phyloP scores from a whole-genome alignment of 495 filamentous ascomycete genomes.

The Pseudevernia furfuracea region DNA sequence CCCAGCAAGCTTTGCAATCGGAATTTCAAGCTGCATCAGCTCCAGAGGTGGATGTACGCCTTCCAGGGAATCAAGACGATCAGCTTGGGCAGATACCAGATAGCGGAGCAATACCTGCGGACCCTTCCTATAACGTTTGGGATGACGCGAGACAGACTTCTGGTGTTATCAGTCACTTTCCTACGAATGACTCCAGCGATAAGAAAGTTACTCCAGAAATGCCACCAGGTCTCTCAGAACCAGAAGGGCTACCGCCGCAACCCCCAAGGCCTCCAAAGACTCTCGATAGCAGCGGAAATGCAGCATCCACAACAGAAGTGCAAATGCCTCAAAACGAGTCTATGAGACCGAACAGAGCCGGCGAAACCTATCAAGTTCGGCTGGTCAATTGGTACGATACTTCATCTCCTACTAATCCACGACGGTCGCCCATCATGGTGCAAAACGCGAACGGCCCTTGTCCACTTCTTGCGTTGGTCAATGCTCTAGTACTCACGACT shows the following conservation, averaged over 20 bases:
- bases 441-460: slow-evolving; percentile 95
- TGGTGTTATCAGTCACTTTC: not conserved
- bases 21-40: not conserved
- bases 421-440: slow-evolving; percentile 69
- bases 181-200: not conserved
- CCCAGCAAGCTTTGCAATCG: not conserved
- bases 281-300: not conserved
- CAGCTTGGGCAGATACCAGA: not conserved
- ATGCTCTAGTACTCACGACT: slow-evolving; percentile 78
- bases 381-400: slow-evolving; percentile 56
- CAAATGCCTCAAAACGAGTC: slow-evolving; percentile 35
- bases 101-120: not conserved
- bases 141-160: not conserved
- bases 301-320: slow-evolving; percentile 6
- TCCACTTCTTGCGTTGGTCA: slow-evolving; percentile 86
- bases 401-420: slow-evolving; percentile 34
- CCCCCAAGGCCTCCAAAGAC: slow-evolving; percentile 9
- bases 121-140: not conserved
- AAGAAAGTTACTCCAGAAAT: not conserved
- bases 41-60: not conserved
- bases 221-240: not conserved
- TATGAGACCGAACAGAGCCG: slow-evolving; percentile 37
- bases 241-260: not conserved
- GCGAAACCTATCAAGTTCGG: slow-evolving; percentile 65
- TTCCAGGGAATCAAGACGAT: not conserved